Conservation (phyloP, 768 basidiomycete species). For the Scleroderma citrinum region DNA sequence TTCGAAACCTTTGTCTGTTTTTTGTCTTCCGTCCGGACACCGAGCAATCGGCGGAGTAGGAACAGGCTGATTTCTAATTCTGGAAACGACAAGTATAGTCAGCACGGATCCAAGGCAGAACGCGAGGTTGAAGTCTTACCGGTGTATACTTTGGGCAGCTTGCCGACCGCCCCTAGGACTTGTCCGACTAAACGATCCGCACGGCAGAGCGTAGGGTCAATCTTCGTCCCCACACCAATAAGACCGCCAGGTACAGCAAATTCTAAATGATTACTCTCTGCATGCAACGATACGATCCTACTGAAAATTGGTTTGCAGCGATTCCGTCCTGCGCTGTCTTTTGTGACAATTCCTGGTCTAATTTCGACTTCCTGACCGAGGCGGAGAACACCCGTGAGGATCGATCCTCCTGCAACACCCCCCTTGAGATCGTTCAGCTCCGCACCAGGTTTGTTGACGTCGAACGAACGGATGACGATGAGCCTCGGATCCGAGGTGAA, state of each 20-base stretch:
- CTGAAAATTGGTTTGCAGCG: slow-evolving; percentile 93
- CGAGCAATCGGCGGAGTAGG: slow-evolving; percentile 91
- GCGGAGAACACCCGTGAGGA: slow-evolving; percentile 85
- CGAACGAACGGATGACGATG: slow-evolving; percentile 98
- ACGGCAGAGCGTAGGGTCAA: slow-evolving; percentile 94
- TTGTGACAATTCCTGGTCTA: slow-evolving; percentile 93
- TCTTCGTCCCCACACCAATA: slow-evolving; percentile 96
- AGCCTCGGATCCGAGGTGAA: slow-evolving; percentile 88
- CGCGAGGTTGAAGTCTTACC: slow-evolving; percentile 34
- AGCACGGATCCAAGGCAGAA: background rate
- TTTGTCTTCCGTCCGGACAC: slow-evolving; percentile 98
- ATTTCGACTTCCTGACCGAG: slow-evolving; percentile 96
- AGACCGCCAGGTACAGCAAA: slow-evolving; percentile 97
- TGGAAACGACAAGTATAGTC: slow-evolving; percentile 19
- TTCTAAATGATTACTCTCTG: slow-evolving; percentile 89
- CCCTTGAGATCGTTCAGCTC: slow-evolving; percentile 97
- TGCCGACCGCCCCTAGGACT: slow-evolving; percentile 91
- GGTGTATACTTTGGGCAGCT: slow-evolving; percentile 89
- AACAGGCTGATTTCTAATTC: slow-evolving; percentile 92
- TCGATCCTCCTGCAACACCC: slow-evolving; percentile 96
- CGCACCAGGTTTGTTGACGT: slow-evolving; percentile 98
- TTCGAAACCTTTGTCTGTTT: slow-evolving; percentile 96
- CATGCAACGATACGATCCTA: slow-evolving; percentile 84
- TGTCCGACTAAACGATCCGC: slow-evolving; percentile 96
- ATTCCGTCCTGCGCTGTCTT: slow-evolving; percentile 85